Base-by-base conservation (phyloP, 2,329 filamentous ascomycete genomes). In the Penicillium sp. region DNA sequence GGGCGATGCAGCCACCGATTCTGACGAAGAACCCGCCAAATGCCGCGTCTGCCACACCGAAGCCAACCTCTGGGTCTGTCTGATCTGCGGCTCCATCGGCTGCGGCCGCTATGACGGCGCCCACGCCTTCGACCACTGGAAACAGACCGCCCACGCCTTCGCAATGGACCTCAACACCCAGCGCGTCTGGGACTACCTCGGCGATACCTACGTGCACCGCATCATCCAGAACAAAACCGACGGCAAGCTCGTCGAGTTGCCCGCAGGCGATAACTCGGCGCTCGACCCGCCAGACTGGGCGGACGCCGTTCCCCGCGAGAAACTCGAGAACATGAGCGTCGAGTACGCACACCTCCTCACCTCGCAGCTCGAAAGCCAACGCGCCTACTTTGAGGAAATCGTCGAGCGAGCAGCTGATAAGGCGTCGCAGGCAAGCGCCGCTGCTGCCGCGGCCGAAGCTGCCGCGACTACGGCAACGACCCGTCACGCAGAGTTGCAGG, bases 101-200 rank as follows among this genome's bases (percentile, higher is more conserved):
- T 99, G 95, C 72, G 95, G 95, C 1, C 87, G 95, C 34, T 99
- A 99, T 74, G 96, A 97, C 75, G 88, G 89, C 31, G 95, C 92
- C 0, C 93, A 98, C 70, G 93, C 94, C 37, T 96, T 96, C 74
- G 89, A 91, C 12, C 93, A 97, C 76, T 97, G 92, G 86, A 92
- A 96, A 76, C 85, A 91, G 57, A 96, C 91, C 3, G 87, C 88
- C 4, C 95, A 99, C 75, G 90, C 90, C 63, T 99, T 96, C 73
- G 90, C 92, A 28, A 90, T 99, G 74, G 95, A 99, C 73, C 86
- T 98, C 39, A 88, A 90, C 62, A 96, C 92, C 0, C 94, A 99
- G 74, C 90, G 96, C 68, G 93, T 99, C 1, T 99, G 95, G 95
- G 95, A 99, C 76, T 99, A 99, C 65, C 91, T 91, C 0, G 92